Percentiles rank a stretch among this genome's conserved stretches.
phyloP scores from a whole-genome alignment of 208 protist species.

The Willaertia magna region DNA sequence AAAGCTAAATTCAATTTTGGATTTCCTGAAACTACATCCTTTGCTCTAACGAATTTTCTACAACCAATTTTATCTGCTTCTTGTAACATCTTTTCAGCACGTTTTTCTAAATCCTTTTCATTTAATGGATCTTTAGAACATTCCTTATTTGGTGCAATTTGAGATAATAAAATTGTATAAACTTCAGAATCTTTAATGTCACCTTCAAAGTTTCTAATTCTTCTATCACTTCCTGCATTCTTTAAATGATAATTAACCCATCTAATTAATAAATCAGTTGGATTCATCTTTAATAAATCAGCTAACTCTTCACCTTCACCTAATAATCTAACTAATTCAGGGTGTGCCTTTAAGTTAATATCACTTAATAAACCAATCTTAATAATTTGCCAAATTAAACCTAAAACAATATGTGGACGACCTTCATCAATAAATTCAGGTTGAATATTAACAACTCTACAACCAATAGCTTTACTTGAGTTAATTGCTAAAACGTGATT shows the following conservation, averaged over 20 bases:
- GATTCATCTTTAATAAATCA: constrained; percentile 45
- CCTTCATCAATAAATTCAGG: constrained; percentile 40
- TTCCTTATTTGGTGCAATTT: constrained; percentile 40
- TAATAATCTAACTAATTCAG: constrained; percentile 50
- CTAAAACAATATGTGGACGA: constrained; percentile 50
- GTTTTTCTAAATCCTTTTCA: constrained; percentile 30
- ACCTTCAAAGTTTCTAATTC: constrained; percentile 54
- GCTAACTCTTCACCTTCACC: constrained; percentile 51
- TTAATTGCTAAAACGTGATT: constrained; percentile 59
- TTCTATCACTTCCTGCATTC: constrained; percentile 35
- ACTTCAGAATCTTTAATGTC: constrained; percentile 48
- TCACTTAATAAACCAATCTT: constrained; percentile 42
- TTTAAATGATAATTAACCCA: constrained; percentile 71
- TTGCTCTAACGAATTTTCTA: constrained; percentile 50
- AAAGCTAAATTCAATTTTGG: constrained; percentile 59
- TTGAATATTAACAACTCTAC: constrained; percentile 61
- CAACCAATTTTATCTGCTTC: constrained; percentile 60
- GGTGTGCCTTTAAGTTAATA: constrained; percentile 54
- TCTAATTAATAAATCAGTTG: constrained; percentile 52
- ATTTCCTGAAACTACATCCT: constrained; percentile 47
- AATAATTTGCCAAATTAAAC: constrained; percentile 72
- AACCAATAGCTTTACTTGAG: constrained; percentile 58
- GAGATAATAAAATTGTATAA: constrained; percentile 42
- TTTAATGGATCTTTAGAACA: constrained; percentile 33
- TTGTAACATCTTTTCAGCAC: constrained; percentile 49